phyloP scores from a whole-genome alignment of 202 grass and related monocot species.

The Schoenoplectus tabernaemontani region DNA sequence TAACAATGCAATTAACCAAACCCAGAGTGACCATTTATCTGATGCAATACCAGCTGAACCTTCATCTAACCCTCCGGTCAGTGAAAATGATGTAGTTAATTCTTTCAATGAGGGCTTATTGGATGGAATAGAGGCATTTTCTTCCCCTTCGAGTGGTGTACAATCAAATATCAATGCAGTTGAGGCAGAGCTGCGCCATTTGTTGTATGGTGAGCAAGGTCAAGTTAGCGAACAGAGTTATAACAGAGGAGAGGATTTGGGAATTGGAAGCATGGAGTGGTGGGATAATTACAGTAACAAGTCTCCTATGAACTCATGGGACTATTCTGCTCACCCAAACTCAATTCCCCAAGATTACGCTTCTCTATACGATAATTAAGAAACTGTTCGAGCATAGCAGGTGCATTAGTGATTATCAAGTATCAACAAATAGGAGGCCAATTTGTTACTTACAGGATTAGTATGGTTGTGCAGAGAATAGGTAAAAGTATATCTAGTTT shows the following conservation, averaged over 20 bases:
- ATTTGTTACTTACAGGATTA: slow-evolving; percentile 9
- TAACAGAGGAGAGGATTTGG: slow-evolving; percentile 8
- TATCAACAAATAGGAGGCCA: neutral
- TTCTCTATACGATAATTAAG: slow-evolving; percentile 46
- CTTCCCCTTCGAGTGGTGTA: slow-evolving; percentile 31
- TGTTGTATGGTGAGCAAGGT: slow-evolving; percentile 41
- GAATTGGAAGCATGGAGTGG: slow-evolving; percentile 45
- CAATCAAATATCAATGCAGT: slow-evolving; percentile 42
- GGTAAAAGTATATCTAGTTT: slow-evolving; percentile 1
- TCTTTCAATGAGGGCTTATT: slow-evolving; percentile 21
- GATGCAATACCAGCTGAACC: neutral
- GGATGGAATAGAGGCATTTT: slow-evolving; percentile 28
- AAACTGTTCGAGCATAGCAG: neutral
- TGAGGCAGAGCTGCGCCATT: slow-evolving; percentile 59
- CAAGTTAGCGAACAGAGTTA: slow-evolving; percentile 12
- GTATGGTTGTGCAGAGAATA: slow-evolving; percentile 11
- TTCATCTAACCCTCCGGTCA: slow-evolving; percentile 21
- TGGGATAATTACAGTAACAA: slow-evolving; percentile 52
- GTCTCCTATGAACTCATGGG: slow-evolving; percentile 36
- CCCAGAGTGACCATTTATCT: slow-evolving; percentile 23
- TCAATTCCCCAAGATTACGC: slow-evolving; percentile 46
- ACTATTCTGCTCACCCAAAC: slow-evolving; percentile 36
- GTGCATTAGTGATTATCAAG: neutral
- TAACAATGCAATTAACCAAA: slow-evolving; percentile 8
- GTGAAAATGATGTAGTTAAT: slow-evolving; percentile 15